These are phyloP conservation scores for Prillingera fragicola DNA, from an alignment of 1,284 basidiomycete species.

Conservation along the genomic window DNA sequence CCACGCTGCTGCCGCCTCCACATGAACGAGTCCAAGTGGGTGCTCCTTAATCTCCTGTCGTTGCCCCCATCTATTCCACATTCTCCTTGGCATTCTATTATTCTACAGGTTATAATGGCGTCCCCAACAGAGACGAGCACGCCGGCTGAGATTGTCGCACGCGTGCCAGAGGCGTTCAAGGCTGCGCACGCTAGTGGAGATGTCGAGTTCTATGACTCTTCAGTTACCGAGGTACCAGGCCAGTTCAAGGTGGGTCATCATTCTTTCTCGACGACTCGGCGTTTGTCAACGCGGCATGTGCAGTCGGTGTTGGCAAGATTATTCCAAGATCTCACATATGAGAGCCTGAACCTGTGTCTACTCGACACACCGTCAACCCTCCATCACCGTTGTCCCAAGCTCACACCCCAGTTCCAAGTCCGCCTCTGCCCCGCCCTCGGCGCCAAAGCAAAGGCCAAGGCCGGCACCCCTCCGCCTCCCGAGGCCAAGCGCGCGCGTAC, in stretches of 20 bases:
- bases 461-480: constrained; percentile 23
- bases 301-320: too few species aligned
- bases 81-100: too few species aligned
- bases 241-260: constrained; percentile 10
- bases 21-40: too few species aligned
- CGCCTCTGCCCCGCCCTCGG: constrained; percentile 72
- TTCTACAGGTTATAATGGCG: too few species aligned
- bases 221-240: constrained; percentile 53
- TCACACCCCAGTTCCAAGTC: constrained; percentile 64
- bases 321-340: background rate
- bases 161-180: constrained; percentile 58
- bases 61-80: too few species aligned
- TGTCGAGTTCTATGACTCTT: constrained; percentile 69
- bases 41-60: too few species aligned
- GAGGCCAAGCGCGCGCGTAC: constrained; percentile 34
- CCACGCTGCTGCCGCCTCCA: too few species aligned
- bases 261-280: too few species aligned
- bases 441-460: constrained; percentile 55
- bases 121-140: constrained; percentile 28
- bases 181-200: constrained; percentile 62
- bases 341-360: background rate
- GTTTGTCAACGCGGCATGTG: too few species aligned
- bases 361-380: background rate
- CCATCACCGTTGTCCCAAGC: background rate
- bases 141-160: constrained; percentile 55